Percentiles rank a stretch among this genome's conserved stretches.
Conservation (phyloP, 2,329 filamentous ascomycete genomes). For the Fusarium metavorans region DNA sequence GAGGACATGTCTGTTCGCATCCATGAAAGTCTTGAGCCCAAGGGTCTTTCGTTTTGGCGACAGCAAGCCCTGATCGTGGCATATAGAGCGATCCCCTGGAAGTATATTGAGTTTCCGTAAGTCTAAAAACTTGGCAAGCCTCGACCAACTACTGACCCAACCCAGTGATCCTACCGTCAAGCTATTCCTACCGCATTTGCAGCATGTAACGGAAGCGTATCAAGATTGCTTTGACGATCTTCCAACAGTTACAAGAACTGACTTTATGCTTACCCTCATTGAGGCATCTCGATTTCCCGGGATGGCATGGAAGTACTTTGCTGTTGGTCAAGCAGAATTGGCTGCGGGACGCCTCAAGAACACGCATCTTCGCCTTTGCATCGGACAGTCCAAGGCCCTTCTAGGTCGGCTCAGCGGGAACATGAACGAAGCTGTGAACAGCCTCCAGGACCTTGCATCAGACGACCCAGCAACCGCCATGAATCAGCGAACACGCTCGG, state of each 20-base stretch:
- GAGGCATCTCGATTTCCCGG: slow-evolving; percentile 39
- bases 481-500: slow-evolving; percentile 26
- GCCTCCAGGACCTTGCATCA: slow-evolving; percentile 21
- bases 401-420: slow-evolving; percentile 36
- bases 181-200: slow-evolving; percentile 34
- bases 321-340: slow-evolving; percentile 30
- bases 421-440: slow-evolving; percentile 31
- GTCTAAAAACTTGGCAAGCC: slow-evolving; percentile 12
- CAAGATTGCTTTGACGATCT: slow-evolving; percentile 31
- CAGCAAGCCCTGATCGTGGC: slow-evolving; percentile 34
- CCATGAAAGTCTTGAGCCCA: slow-evolving; percentile 18
- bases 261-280: slow-evolving; percentile 39
- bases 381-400: slow-evolving; percentile 34
- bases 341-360: slow-evolving; percentile 32
- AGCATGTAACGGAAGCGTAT: slow-evolving; percentile 27
- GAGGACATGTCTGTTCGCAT: slow-evolving; percentile 31
- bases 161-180: slow-evolving; percentile 27
- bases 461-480: slow-evolving; percentile 2
- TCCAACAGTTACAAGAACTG: slow-evolving; percentile 22
- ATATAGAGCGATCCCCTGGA: slow-evolving; percentile 39
- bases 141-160: slow-evolving; percentile 13
- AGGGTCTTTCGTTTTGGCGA: slow-evolving; percentile 31
- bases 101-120: slow-evolving; percentile 41
- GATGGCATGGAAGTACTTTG: slow-evolving; percentile 42
- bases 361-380: slow-evolving; percentile 30